A percentile compares a stretch with the other conserved stretches of the same genome.
phyloP scores from a whole-genome alignment of 371 early-diverging fungal genomes.

The Cokeromyces recurvatus region DNA sequence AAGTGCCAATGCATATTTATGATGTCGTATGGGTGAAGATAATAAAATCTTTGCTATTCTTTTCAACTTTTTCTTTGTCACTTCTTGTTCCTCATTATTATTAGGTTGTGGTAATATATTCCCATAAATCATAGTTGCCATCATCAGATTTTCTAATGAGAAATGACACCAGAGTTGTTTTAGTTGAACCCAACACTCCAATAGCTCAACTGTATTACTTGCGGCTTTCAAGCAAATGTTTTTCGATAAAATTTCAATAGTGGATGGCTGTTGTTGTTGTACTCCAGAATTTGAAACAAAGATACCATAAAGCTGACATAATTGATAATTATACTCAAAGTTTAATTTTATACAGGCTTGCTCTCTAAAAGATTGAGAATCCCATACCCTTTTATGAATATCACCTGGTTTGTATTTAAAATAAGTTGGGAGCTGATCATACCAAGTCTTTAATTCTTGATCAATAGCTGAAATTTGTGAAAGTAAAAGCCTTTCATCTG shows the following conservation, averaged over 20 bases:
- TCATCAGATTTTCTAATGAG: slow-evolving; percentile 39
- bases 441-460: slow-evolving; percentile 38
- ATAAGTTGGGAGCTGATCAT: slow-evolving; percentile 26
- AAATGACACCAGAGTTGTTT: slow-evolving; percentile 48
- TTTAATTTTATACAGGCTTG: slow-evolving; percentile 47
- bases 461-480: slow-evolving; percentile 36
- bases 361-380: slow-evolving; percentile 32
- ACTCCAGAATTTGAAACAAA: slow-evolving; percentile 14
- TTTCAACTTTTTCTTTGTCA: slow-evolving; percentile 19
- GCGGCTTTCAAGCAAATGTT: slow-evolving; percentile 31
- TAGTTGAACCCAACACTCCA: slow-evolving; percentile 38
- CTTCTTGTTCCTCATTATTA: slow-evolving; percentile 5
- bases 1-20: slow-evolving; percentile 30
- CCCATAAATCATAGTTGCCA: slow-evolving; percentile 30
- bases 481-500: slow-evolving; percentile 33
- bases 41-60: slow-evolving; percentile 22
- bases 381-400: slow-evolving; percentile 20
- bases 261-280: slow-evolving; percentile 8
- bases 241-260: slow-evolving; percentile 26
- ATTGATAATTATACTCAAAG: slow-evolving; percentile 45
- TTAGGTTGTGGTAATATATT: slow-evolving; percentile 19
- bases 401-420: slow-evolving; percentile 27
- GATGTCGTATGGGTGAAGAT: slow-evolving; percentile 33
- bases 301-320: slow-evolving; percentile 38
- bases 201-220: slow-evolving; percentile 29